These are phyloP conservation scores for Arachis stenosperma DNA, from an alignment of 306 rosid genomes.

Conservation along the genomic window DNA sequence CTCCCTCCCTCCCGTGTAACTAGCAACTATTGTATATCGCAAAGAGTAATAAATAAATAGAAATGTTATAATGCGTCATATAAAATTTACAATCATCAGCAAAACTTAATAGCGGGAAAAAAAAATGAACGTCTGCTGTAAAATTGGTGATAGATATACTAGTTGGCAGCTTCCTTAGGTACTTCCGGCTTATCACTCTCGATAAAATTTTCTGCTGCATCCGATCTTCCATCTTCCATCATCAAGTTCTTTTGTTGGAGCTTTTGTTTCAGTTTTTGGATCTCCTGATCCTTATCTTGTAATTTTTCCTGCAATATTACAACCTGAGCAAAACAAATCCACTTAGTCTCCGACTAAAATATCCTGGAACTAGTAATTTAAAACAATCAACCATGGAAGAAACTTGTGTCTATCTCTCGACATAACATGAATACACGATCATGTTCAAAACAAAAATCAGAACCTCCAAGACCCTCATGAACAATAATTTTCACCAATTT, in stretches of 20 bases:
- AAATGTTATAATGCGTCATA: neutral
- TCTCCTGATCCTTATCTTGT: constrained; percentile 45
- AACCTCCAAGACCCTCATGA: neutral
- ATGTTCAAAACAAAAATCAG: too few relatives aligned
- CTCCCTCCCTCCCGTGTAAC: neutral
- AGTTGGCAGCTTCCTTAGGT: constrained; percentile 47
- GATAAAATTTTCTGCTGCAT: constrained; percentile 39
- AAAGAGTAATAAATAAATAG: neutral
- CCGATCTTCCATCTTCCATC: constrained; percentile 51
- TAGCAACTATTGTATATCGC: neutral
- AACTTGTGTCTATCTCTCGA: neutral
- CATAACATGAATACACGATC: too few relatives aligned
- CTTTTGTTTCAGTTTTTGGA: constrained; percentile 56
- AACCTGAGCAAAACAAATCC: constrained; percentile 38
- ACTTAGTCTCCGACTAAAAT: neutral
- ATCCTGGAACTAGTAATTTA: neutral
- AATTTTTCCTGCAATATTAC: constrained; percentile 46
- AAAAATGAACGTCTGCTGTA: constrained; percentile 18
- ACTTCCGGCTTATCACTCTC: constrained; percentile 37
- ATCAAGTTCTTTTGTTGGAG: constrained; percentile 48
- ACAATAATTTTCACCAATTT: neutral
- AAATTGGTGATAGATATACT: constrained; percentile 14
- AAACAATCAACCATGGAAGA: neutral
- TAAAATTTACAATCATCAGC: constrained; percentile 15
- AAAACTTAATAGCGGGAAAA: neutral